These are phyloP conservation scores for Penicillium oxalicum DNA, from an alignment of 2,329 filamentous ascomycete species.

Conservation along the genomic window DNA sequence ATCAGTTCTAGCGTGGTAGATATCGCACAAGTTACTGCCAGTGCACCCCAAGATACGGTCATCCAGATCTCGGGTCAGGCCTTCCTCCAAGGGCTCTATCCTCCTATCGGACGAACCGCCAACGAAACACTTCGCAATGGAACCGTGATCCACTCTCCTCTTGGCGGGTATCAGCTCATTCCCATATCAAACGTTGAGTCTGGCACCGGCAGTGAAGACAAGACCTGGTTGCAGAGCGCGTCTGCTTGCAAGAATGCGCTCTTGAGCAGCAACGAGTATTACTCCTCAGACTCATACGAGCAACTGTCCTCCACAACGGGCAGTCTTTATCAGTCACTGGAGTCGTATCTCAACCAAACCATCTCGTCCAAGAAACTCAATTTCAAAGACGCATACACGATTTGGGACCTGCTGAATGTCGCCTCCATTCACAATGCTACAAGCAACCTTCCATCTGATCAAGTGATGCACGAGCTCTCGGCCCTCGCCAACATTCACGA, in stretches of 20 bases:
- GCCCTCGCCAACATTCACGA: constrained; percentile 70
- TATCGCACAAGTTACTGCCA: constrained; percentile 62
- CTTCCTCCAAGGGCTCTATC: constrained; percentile 85
- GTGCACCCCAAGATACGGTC: constrained; percentile 65
- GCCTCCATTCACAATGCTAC: constrained; percentile 52
- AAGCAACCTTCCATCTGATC: not conserved
- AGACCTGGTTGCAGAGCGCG: constrained; percentile 51
- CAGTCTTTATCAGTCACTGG: constrained; percentile 46
- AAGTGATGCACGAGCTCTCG: constrained; percentile 52
- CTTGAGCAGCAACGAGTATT: constrained; percentile 48
- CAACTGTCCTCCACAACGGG: constrained; percentile 41
- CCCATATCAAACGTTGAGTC: constrained; percentile 54
- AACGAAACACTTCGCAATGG: constrained; percentile 65
- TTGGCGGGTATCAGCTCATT: constrained; percentile 76
- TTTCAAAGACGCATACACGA: constrained; percentile 57
- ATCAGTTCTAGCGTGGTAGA: constrained; percentile 61
- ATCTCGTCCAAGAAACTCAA: constrained; percentile 42
- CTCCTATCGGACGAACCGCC: constrained; percentile 55
- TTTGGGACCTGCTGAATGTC: constrained; percentile 56
- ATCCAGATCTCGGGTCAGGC: constrained; percentile 69
- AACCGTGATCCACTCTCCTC: constrained; percentile 56
- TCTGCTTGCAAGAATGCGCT: constrained; percentile 41
- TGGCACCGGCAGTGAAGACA: constrained; percentile 53
- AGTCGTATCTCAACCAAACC: constrained; percentile 46
- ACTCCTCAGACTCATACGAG: constrained; percentile 46